phyloP scores from a whole-genome alignment of 257 asterid genomes.

The Craterostigma plantagineum region DNA sequence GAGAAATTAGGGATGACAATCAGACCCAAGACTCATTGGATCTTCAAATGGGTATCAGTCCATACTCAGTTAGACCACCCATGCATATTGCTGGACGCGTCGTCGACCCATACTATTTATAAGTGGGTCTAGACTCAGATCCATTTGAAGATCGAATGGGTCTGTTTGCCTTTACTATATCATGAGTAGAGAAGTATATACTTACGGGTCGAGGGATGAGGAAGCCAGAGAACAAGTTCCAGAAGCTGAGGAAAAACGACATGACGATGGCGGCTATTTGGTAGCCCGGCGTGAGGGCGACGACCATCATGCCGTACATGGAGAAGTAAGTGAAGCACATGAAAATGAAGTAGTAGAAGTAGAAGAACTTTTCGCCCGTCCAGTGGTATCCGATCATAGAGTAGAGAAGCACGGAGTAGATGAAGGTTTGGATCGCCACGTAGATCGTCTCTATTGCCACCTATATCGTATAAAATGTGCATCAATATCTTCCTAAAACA shows the following conservation, averaged over 20 bases:
- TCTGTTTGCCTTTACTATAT: too few species aligned
- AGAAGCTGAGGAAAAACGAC: too few species aligned
- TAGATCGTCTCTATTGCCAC: not conserved
- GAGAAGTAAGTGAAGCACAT: not conserved
- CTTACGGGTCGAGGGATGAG: not conserved
- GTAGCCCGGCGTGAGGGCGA: not conserved
- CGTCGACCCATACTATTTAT: too few species aligned
- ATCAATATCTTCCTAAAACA: too few species aligned
- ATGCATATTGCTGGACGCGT: too few species aligned
- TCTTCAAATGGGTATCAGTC: not conserved
- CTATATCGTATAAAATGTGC: not conserved
- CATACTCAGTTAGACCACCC: too few species aligned
- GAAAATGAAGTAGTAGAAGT: not conserved
- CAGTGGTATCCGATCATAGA: not conserved
- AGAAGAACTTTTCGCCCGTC: not conserved
- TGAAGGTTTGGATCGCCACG: too few species aligned
- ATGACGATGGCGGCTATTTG: not conserved
- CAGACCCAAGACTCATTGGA: not conserved
- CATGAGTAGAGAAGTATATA: not conserved
- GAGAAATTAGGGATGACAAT: not conserved
- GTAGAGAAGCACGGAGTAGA: not conserved
- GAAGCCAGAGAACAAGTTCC: constrained; percentile 1
- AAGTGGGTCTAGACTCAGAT: too few species aligned
- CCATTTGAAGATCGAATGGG: too few species aligned
- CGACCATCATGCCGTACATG: not conserved